Conservation (phyloP, 352 stramenopile species). For the Phytopythium helicoides region DNA sequence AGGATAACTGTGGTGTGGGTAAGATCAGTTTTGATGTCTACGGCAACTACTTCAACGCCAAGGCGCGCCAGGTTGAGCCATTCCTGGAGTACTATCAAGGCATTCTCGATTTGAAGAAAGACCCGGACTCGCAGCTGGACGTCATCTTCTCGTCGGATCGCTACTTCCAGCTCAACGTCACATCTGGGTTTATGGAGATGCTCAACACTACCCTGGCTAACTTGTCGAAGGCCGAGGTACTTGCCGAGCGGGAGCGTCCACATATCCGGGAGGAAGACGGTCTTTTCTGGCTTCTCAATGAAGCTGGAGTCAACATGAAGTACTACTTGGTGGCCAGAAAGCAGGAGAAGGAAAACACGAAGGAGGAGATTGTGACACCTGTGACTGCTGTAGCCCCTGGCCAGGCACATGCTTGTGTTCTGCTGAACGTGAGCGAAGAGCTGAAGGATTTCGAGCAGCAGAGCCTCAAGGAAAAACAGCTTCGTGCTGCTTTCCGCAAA, state of each 20-base stretch:
- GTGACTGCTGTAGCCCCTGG: conserved; percentile 47
- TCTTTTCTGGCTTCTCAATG: conserved; percentile 85
- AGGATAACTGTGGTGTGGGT: conserved; percentile 67
- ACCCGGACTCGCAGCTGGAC: conserved; percentile 54
- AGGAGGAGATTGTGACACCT: conserved; percentile 52
- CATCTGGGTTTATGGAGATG: conserved; percentile 76
- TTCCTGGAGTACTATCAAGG: conserved; percentile 88
- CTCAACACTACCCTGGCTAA: conserved; percentile 62
- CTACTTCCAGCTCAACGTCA: conserved; percentile 88
- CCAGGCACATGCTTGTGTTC: conserved; percentile 53
- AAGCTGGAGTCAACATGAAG: conserved; percentile 73
- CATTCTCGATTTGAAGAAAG: conserved; percentile 75
- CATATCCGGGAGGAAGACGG: conserved; percentile 83
- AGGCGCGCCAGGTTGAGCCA: conserved; percentile 66
- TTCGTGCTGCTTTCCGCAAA: conserved; percentile 74
- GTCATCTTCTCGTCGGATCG: conserved; percentile 78
- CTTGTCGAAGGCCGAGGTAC: conserved; percentile 64
- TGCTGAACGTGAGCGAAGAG: conserved; percentile 67
- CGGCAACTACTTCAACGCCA: conserved; percentile 89
- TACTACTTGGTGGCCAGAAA: conserved; percentile 83
- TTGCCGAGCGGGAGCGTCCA: conserved; percentile 42
- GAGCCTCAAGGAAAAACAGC: conserved; percentile 83
- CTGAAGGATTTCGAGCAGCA: conserved; percentile 70
- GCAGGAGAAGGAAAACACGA: conserved; percentile 40
- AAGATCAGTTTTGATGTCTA: conserved; percentile 83